Conservation (phyloP, 306 rosid genomes). For the Lathyrus sativus region DNA sequence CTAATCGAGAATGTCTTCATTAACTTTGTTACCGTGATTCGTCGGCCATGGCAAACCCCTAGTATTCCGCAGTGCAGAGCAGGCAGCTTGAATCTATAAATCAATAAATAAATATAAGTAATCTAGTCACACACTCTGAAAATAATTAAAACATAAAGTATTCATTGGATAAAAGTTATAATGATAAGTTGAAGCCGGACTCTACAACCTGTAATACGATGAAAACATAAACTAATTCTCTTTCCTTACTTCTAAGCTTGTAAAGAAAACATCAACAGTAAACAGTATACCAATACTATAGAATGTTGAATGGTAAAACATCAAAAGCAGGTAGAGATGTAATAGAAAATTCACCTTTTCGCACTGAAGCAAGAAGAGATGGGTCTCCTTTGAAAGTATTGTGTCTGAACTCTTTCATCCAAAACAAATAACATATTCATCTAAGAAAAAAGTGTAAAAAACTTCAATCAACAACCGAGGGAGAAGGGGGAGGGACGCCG, state of each 20-base stretch:
- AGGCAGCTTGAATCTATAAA: slow-evolving; percentile 76
- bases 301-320: too few species aligned
- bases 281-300: too few species aligned
- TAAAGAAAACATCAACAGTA: not conserved
- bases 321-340: too few species aligned
- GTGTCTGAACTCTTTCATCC: too few species aligned
- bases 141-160: slow-evolving; percentile 16
- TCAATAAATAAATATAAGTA: not conserved
- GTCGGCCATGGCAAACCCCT: slow-evolving; percentile 94
- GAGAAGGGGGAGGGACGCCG: too few species aligned
- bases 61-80: slow-evolving; percentile 71
- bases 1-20: slow-evolving; percentile 91
- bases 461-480: too few species aligned
- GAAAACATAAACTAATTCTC: not conserved
- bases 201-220: not conserved
- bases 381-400: too few species aligned
- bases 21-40: slow-evolving; percentile 53
- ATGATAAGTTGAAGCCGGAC: not conserved
- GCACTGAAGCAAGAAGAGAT: too few species aligned
- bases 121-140: slow-evolving; percentile 9
- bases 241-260: not conserved
- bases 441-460: too few species aligned
- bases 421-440: too few species aligned
- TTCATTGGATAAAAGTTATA: slow-evolving; percentile 26
- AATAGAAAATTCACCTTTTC: too few species aligned